Base-by-base conservation (phyloP, 2,329 filamentous ascomycete genomes). In the Xylaria digitata region DNA sequence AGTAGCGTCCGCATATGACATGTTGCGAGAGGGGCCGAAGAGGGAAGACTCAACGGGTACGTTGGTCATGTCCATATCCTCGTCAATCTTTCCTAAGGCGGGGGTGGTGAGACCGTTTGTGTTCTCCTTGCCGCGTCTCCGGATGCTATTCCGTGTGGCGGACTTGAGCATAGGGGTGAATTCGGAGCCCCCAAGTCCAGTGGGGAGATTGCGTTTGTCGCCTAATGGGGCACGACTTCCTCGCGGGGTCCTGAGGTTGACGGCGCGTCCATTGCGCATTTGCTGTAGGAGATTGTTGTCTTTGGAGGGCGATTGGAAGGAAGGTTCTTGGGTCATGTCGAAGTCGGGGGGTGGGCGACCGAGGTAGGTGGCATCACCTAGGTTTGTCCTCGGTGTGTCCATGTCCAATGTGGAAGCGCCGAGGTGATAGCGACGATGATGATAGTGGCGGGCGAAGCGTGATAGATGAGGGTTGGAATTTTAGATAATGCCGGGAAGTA, bases 161-260 rank as follows among this genome's bases (percentile, higher is more conserved):
- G 83, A 93, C 80, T 97, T 97, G 77, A 99, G 88, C 72, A 99
- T 83, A 0, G 96, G 96, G 0, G 96, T 99, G 78, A 99, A 99
- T 75, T 99, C 96, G 73, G 89, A 90, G 61, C 87, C 88, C 50
- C 84, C 87, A 48, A 90, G 81, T 70, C 86, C 86, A 43, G 85
- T 83, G 23, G 90, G 91, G 23, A 93, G 83, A 74, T 93, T 96
- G 74, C 88, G 88, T 72, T 89, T 86, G 78, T 92, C 88, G 68
- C 87, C 86, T 48, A 97, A 85, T 21, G 91, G 89, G 19, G 89
- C 87, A 70, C 92, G 89, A 50, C 73, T 80, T 63, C 87, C 86
- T 69, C 90, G 89, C 37, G 95, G 95, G 59, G 95, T 97, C 74
- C 87, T 86, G 70, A 93, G 80, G 76, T 81, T 90, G 73, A 85